phyloP scores from a whole-genome alignment of 108 stramenopile species.

The Fragilaria radians region DNA sequence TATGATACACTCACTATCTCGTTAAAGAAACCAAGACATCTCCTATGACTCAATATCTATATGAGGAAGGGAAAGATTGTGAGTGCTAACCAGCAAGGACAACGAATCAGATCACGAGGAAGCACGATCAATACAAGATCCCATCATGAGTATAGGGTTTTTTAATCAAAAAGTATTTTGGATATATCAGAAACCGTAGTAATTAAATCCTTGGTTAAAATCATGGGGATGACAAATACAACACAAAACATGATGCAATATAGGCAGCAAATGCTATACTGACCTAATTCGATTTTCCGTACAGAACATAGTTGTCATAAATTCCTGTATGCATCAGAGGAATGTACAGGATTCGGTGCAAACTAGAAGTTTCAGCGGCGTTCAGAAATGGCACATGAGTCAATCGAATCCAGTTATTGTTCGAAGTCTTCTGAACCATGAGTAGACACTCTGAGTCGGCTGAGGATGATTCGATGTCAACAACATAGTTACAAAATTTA shows the following conservation, averaged over 20 bases:
- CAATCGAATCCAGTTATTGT: constrained; percentile 16
- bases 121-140: constrained; percentile 9
- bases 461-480: constrained; percentile 49
- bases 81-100: neutral
- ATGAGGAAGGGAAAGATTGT: constrained; percentile 3
- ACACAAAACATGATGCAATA: neutral
- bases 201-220: constrained; percentile 5
- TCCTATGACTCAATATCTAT: neutral
- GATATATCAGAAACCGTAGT: constrained; percentile 14
- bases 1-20: no score
- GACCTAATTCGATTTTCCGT: neutral
- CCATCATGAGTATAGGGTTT: neutral
- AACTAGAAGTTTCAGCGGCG: constrained; percentile 22
- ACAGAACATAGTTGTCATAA: constrained; percentile 22
- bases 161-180: neutral
- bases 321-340: constrained; percentile 29
- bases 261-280: no score
- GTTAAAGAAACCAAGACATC: neutral
- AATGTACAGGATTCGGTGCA: constrained; percentile 47
- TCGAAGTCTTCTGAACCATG: constrained; percentile 7
- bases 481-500: constrained; percentile 58
- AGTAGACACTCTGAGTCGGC: constrained; percentile 14
- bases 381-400: constrained; percentile 34
- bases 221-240: no score
- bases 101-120: neutral